A percentile compares a stretch with the other conserved stretches of the same genome.
These are phyloP conservation scores for Cladosporium sp. DNA, from an alignment of 2,329 filamentous ascomycete genomes.

Conservation along the genomic window DNA sequence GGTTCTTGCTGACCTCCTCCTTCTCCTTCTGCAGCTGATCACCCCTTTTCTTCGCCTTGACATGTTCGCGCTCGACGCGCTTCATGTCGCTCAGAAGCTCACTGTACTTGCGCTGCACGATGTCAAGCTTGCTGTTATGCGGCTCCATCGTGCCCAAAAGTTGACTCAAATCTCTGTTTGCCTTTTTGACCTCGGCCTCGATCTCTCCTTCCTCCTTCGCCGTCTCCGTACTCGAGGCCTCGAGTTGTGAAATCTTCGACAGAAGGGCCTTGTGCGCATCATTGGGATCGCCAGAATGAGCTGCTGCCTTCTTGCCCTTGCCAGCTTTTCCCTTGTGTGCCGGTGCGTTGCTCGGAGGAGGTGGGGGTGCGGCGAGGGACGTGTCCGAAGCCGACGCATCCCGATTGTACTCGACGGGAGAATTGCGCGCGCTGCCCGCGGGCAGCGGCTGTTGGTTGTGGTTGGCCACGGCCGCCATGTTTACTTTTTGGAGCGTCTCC, in stretches of 20 bases:
- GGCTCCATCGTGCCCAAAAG: conserved; percentile 84
- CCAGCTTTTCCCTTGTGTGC: conserved; percentile 71
- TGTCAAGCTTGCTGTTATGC: conserved; percentile 84
- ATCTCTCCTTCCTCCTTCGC: conserved; percentile 96
- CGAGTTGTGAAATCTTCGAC: conserved; percentile 89
- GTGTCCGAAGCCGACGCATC: conserved; percentile 27
- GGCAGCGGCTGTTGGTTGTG: conserved; percentile 25
- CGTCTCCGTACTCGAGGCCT: conserved; percentile 86
- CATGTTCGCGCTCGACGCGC: conserved; percentile 84
- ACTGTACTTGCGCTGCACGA: conserved; percentile 82
- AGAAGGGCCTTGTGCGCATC: conserved; percentile 89
- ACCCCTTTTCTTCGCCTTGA: conserved; percentile 91
- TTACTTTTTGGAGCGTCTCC: not conserved
- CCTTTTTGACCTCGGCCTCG: conserved; percentile 89
- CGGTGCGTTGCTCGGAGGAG: conserved; percentile 43
- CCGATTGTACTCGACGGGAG: conserved; percentile 27
- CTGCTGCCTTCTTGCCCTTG: conserved; percentile 49
- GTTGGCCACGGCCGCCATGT: conserved; percentile 30
- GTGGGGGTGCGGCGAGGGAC: conserved; percentile 25
- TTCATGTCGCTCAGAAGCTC: conserved; percentile 94
- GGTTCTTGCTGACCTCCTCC: conserved; percentile 78
- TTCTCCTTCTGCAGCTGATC: conserved; percentile 96
- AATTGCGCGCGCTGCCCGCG: conserved; percentile 21
- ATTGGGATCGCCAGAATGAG: conserved; percentile 73
- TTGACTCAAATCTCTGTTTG: conserved; percentile 81